These are phyloP conservation scores for Xylaria curta DNA, from an alignment of 495 filamentous ascomycete species.

Conservation along the genomic window DNA sequence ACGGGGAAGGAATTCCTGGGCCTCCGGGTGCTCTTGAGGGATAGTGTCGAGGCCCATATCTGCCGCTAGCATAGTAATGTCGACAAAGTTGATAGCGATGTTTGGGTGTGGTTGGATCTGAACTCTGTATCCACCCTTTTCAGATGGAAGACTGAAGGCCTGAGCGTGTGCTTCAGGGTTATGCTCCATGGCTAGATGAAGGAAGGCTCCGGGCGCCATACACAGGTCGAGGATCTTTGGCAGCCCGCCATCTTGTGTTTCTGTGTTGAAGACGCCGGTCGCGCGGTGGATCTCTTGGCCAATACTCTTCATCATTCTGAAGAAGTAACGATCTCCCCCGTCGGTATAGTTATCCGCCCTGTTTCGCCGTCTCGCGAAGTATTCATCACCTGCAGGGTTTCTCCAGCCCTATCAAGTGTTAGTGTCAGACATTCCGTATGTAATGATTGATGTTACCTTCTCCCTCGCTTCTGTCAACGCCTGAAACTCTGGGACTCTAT, in stretches of 20 bases:
- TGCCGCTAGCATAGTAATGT: conserved; percentile 61
- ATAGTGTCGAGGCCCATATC: conserved; percentile 57
- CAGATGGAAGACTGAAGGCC: conserved; percentile 52
- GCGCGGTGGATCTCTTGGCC: conserved; percentile 27
- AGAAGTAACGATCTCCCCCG: conserved; percentile 20
- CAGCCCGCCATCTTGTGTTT: conserved; percentile 34
- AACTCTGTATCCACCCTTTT: conserved; percentile 54
- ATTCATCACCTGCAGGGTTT: conserved; percentile 45
- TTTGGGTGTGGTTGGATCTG: conserved; percentile 31
- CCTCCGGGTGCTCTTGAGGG: conserved; percentile 53
- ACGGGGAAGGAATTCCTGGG: conserved; percentile 44
- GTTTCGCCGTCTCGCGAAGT: conserved; percentile 47
- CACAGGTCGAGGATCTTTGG: conserved; percentile 60
- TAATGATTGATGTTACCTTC: neutral
- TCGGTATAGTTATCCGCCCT: conserved; percentile 42
- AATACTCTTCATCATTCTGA: conserved; percentile 29
- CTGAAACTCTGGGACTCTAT: neutral
- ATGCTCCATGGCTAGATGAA: conserved; percentile 40
- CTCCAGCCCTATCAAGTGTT: conserved; percentile 50
- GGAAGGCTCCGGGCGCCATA: conserved; percentile 64
- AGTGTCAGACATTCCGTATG: neutral
- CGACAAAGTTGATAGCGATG: conserved; percentile 44
- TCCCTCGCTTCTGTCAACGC: conserved; percentile 10
- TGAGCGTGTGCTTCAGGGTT: conserved; percentile 45
- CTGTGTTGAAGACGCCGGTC: conserved; percentile 47